phyloP scores from a whole-genome alignment of 2,329 filamentous ascomycete species.

The Mycosphaerelloides madeirae region DNA sequence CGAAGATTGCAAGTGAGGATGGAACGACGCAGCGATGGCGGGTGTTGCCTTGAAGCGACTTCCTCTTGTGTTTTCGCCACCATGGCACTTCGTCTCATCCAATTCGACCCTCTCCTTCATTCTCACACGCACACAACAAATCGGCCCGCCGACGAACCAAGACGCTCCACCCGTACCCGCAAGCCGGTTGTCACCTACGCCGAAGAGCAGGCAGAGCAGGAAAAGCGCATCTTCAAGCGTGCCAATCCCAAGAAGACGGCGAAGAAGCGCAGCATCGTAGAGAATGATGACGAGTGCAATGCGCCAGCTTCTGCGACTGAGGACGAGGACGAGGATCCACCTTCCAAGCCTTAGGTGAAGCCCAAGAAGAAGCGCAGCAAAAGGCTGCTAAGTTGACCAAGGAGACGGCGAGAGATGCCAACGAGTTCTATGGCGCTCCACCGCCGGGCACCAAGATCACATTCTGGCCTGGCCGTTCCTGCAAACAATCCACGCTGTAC shows the following conservation, averaged over 20 bases:
- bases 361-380: slow-evolving; percentile 9
- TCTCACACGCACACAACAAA: too few relatives aligned
- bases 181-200: slow-evolving; percentile 17
- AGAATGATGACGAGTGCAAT: background rate
- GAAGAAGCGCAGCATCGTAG: slow-evolving; percentile 2
- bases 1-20: too few relatives aligned
- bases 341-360: slow-evolving; percentile 1
- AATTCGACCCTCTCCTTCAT: background rate
- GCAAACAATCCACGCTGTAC: slow-evolving; percentile 2
- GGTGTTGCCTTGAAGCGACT: background rate
- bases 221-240: background rate
- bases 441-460: slow-evolving; percentile 6
- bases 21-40: background rate
- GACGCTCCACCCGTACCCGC: slow-evolving; percentile 19
- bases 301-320: background rate
- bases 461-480: background rate
- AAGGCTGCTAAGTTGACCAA: too few relatives aligned
- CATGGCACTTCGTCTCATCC: background rate
- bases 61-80: background rate
- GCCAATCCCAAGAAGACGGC: background rate
- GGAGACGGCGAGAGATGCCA: too few relatives aligned
- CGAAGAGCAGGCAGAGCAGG: slow-evolving; percentile 17
- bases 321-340: slow-evolving; percentile 1
- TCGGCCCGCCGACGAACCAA: slow-evolving; percentile 5
- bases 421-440: slow-evolving; percentile 8